Evolutionary conservation across 73 alveolate species (phyloP), one percentile per base, ranked within the genome.

Genomic region (Uronychia binucleata): DNA sequence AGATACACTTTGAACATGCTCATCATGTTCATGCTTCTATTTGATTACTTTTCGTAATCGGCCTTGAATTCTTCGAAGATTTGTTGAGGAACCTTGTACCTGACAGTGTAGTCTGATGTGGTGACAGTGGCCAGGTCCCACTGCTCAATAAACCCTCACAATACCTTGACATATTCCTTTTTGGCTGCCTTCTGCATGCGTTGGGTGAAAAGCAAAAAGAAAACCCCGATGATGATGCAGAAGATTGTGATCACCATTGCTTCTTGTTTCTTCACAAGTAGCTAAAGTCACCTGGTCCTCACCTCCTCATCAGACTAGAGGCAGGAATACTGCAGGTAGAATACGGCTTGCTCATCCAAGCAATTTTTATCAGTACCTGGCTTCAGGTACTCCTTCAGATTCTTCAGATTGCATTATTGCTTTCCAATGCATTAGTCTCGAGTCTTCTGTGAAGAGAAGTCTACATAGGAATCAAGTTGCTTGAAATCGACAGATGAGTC

Each of bases 51-150:
- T 11, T 46, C n/a, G 19, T 46, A 46, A 46, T 5, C 67, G 19
- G 67, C 67, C 19, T 11, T 46, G 75, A 34, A 77, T n/a, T 78
- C 85, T 34, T 83, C 57, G 34, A 33, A 88, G 67, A 33, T 27
- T 8, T 30, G 28, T 5, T 33, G 59, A 0, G 80, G 31, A 0
- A 88, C 81, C 59, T 57, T 77, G 26, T 79, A 5, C 31, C 74
- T 78, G 26, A 78, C 94, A n/a, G 91, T 34, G 78, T 83, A 88
- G 30, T 88, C 94, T 1, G 88, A 85, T 31, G 90, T 83, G 27
- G 94, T 88, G 26, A 83, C 67, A 30, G 94, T 88, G 28, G 34
- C 82, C 67, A 83, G 75, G 46, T 88, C 94, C 89, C 89, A 88
- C 25, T 75, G n/a, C n/a, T n/a, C n/a, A n/a, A n/a, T n/a, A n/a